Conservation (phyloP, 2,329 filamentous ascomycete genomes). For the Xylariomycetidae sp. region DNA sequence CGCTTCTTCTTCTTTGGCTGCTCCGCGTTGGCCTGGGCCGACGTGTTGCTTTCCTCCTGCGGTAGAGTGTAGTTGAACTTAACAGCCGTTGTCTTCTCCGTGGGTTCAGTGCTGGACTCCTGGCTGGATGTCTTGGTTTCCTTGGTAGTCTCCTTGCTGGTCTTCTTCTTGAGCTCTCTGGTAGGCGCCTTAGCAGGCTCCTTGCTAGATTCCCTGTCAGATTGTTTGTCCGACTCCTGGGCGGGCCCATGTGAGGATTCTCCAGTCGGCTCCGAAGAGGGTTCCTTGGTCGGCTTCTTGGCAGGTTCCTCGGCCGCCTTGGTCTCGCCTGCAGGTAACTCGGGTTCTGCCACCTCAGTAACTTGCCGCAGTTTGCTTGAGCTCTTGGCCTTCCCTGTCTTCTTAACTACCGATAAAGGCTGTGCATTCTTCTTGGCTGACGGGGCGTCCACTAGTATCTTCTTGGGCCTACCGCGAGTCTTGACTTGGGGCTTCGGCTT, state of each 20-base stretch:
- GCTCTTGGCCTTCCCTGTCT: conserved; percentile 30
- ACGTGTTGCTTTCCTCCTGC: conserved; percentile 19
- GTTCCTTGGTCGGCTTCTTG: no score
- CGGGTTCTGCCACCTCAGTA: conserved; percentile 27
- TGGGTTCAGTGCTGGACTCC: conserved; percentile 5
- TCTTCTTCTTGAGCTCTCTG: conserved; percentile 10
- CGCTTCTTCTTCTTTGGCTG: conserved; percentile 62
- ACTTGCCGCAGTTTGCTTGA: conserved; percentile 23
- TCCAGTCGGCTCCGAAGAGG: no score
- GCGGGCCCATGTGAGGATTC: neutral
- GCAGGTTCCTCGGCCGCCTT: conserved; percentile 6
- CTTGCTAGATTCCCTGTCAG: no score
- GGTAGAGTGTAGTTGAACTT: conserved; percentile 26
- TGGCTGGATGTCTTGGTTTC: no score
- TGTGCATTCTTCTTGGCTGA: conserved; percentile 39
- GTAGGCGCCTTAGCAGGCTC: no score
- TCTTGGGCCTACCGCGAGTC: conserved; percentile 41
- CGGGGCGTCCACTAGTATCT: conserved; percentile 38
- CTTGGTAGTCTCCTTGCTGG: conserved; percentile 20
- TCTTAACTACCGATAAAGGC: conserved; percentile 16
- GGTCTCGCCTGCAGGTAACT: conserved; percentile 10
- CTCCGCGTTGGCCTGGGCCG: conserved; percentile 15
- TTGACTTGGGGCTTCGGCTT: conserved; percentile 28
- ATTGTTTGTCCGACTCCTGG: neutral
- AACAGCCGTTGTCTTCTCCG: conserved; percentile 21